phyloP scores from a whole-genome alignment of 805 yeast genomes.

The Wickerhamiella australiensis region DNA sequence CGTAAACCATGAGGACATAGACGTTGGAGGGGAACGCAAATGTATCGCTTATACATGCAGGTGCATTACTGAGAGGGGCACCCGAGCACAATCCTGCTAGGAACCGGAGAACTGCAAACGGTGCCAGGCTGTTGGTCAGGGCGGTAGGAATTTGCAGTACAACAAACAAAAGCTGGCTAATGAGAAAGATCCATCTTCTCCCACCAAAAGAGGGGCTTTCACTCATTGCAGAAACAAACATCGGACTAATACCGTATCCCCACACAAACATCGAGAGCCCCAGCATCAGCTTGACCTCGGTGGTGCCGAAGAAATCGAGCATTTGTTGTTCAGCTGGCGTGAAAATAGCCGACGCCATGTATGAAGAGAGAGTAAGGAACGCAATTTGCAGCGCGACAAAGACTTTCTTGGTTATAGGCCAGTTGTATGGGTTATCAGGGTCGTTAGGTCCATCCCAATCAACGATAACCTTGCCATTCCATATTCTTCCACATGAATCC shows the following conservation, averaged over 20 bases:
- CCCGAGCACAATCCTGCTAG: constrained; percentile 44
- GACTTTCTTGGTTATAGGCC: constrained; percentile 37
- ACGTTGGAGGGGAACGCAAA: constrained; percentile 35
- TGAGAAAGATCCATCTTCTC: constrained; percentile 37
- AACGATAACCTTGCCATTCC: constrained; percentile 16
- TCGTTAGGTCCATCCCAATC: constrained; percentile 27
- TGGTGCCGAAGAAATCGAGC: constrained; percentile 34
- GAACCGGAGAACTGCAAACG: constrained; percentile 40
- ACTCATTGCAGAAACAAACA: constrained; percentile 44
- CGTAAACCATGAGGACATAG: constrained; percentile 40
- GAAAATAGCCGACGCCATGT: constrained; percentile 48
- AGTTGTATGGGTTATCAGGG: constrained; percentile 39
- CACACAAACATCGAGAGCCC: constrained; percentile 44
- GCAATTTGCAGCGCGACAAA: constrained; percentile 33
- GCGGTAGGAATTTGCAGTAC: constrained; percentile 49
- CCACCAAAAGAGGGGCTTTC: constrained; percentile 38
- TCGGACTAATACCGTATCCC: constrained; percentile 51
- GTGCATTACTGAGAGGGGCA: constrained; percentile 48
- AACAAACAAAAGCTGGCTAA: constrained; percentile 37
- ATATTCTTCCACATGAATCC: neutral
- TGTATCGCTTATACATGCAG: constrained; percentile 45
- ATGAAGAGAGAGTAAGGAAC: constrained; percentile 39
- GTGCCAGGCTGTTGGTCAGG: constrained; percentile 38
- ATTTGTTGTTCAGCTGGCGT: constrained; percentile 42
- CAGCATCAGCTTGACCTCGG: constrained; percentile 35